These are phyloP conservation scores for Calendula officinalis DNA, from an alignment of 129 eudicot genomes.

Conservation along the genomic window DNA sequence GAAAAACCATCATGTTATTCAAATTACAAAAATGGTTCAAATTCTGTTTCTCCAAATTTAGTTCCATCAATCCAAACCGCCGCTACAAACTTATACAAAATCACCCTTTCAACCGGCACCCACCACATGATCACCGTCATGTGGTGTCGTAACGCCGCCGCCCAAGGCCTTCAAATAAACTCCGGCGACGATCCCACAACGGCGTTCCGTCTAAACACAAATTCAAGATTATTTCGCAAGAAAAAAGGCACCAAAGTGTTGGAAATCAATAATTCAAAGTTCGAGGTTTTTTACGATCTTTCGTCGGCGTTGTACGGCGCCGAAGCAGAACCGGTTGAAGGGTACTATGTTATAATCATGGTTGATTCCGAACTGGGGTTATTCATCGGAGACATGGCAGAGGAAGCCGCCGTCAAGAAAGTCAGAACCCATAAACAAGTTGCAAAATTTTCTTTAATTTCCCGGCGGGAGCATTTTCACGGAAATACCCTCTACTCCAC, in stretches of 20 bases:
- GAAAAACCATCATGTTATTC: constrained; percentile 68
- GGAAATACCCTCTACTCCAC: constrained; percentile 68
- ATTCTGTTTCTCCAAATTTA: constrained; percentile 42
- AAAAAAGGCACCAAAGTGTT: constrained; percentile 56
- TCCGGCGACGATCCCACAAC: constrained; percentile 53
- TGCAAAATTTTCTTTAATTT: constrained; percentile 48
- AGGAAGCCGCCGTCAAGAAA: constrained; percentile 47
- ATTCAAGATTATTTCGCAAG: constrained; percentile 72
- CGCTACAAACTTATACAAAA: constrained; percentile 51
- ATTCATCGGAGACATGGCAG: constrained; percentile 60
- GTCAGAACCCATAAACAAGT: constrained; percentile 30
- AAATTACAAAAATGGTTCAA: constrained; percentile 32
- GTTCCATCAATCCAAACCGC: constrained; percentile 61
- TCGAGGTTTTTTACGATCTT: constrained; percentile 72
- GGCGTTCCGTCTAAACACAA: constrained; percentile 64
- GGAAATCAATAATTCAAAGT: constrained; percentile 39
- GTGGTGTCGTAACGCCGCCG: constrained; percentile 52
- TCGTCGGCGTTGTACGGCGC: constrained; percentile 59
- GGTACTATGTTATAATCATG: constrained; percentile 52
- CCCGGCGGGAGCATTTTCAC: constrained; percentile 66
- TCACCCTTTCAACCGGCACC: constrained; percentile 40
- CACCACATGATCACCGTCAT: constrained; percentile 54
- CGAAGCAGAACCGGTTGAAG: constrained; percentile 78
- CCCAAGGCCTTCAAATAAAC: constrained; percentile 64
- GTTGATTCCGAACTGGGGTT: constrained; percentile 71